These are phyloP conservation scores for Haplographium delicatum DNA, from an alignment of 495 filamentous ascomycete species.

Conservation along the genomic window DNA sequence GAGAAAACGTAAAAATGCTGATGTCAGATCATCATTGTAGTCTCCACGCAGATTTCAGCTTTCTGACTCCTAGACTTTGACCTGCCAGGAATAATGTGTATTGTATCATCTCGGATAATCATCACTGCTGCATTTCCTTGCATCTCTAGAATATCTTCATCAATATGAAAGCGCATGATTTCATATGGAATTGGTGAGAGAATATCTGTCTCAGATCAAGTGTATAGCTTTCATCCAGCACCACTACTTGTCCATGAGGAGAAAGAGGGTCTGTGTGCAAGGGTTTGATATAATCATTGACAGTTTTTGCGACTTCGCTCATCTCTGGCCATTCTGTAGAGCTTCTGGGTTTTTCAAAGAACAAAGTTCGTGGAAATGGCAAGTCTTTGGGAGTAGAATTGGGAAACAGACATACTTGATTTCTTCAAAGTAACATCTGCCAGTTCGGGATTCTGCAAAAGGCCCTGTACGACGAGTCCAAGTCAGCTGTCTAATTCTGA, in stretches of 20 bases:
- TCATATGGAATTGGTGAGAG: not conserved
- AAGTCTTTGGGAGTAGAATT: not conserved
- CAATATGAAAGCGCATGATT: not conserved
- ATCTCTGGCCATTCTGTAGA: no score
- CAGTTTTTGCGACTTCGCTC: not conserved
- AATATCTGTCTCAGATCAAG: conserved; percentile 49
- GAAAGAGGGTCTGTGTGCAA: conserved; percentile 24
- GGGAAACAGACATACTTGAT: conserved; percentile 56
- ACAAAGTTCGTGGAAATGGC: not conserved
- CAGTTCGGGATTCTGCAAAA: conserved; percentile 64
- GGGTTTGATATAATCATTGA: conserved; percentile 26
- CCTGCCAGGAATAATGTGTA: not conserved
- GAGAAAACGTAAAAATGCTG: not conserved
- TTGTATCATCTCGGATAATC: not conserved
- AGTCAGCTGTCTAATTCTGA: not conserved
- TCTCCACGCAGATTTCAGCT: not conserved
- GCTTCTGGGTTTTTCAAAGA: not conserved
- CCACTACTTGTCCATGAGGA: conserved; percentile 23
- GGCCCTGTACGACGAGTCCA: no score
- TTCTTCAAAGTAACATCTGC: conserved; percentile 61
- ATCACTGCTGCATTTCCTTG: not conserved
- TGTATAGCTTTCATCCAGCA: conserved; percentile 48
- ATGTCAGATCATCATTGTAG: not conserved
- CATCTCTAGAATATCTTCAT: not conserved
- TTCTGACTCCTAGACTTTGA: not conserved